A percentile compares a stretch with the other conserved stretches of the same genome.
These are phyloP conservation scores for Knoxdaviesia proteae DNA, from an alignment of 2,329 filamentous ascomycete genomes.

Conservation along the genomic window DNA sequence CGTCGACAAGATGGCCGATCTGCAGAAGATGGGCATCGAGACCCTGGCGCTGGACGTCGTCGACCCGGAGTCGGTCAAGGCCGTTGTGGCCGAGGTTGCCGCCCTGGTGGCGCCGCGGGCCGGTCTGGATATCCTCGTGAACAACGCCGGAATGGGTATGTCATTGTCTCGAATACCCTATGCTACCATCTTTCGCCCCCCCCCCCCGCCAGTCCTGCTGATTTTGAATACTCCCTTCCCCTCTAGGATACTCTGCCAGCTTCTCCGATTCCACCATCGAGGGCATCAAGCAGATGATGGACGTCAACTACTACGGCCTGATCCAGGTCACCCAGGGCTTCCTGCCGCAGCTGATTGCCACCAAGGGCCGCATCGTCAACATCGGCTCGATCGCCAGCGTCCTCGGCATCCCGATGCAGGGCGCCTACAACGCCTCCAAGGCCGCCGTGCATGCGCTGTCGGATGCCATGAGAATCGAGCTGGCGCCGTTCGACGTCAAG, in stretches of 20 bases:
- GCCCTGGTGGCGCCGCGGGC: conserved; percentile 7
- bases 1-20: conserved; percentile 12
- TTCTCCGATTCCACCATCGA: conserved; percentile 8
- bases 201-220: not conserved
- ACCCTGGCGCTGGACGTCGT: conserved; percentile 20
- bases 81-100: conserved; percentile 12
- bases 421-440: conserved; percentile 21
- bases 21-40: conserved; percentile 13
- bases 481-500: conserved; percentile 13
- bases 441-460: conserved; percentile 18
- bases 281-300: conserved; percentile 11
- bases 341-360: conserved; percentile 14
- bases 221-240: conserved; percentile 3
- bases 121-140: conserved; percentile 20
- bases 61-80: conserved; percentile 12
- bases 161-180: not conserved
- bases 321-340: conserved; percentile 18
- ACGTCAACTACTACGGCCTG: conserved; percentile 17
- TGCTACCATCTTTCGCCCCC: no score
- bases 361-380: conserved; percentile 16
- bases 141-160: conserved; percentile 18
- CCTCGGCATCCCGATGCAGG: conserved; percentile 14
- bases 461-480: conserved; percentile 19
- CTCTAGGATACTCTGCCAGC: conserved; percentile 6
- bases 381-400: conserved; percentile 16